phyloP scores from a whole-genome alignment of 2,329 filamentous ascomycete species.

The Periconia macrospinosa region DNA sequence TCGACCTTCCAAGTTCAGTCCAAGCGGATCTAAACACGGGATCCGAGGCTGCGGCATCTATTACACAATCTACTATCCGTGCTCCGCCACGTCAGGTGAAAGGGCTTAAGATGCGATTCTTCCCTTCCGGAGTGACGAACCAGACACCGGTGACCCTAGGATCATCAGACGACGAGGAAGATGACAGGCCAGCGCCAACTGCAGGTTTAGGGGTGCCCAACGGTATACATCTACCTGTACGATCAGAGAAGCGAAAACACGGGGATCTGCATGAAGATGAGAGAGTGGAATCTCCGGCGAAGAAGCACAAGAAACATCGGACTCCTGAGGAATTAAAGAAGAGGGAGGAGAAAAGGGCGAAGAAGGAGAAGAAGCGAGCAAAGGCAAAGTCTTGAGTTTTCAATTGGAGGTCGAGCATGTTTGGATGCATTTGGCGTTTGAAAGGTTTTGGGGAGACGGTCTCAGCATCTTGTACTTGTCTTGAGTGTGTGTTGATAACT shows the following conservation, averaged over 20 bases:
- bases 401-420: neutral
- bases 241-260: slow-evolving; percentile 46
- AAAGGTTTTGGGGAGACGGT: neutral
- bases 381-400: slow-evolving; percentile 18
- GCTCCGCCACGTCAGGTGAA: slow-evolving; percentile 66
- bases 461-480: neutral
- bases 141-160: slow-evolving; percentile 49
- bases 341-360: slow-evolving; percentile 42
- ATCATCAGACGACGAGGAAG: slow-evolving; percentile 46
- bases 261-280: slow-evolving; percentile 33
- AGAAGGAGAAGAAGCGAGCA: slow-evolving; percentile 35
- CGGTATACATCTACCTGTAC: slow-evolving; percentile 22
- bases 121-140: slow-evolving; percentile 62
- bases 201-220: slow-evolving; percentile 28
- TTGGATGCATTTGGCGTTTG: neutral
- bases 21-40: slow-evolving; percentile 46
- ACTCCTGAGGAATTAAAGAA: slow-evolving; percentile 38
- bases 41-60: slow-evolving; percentile 44
- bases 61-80: slow-evolving; percentile 54
- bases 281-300: slow-evolving; percentile 30
- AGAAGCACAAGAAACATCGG: slow-evolving; percentile 45
- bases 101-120: slow-evolving; percentile 68
- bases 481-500: neutral
- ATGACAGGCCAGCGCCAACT: slow-evolving; percentile 37
- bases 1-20: slow-evolving; percentile 53